Base-by-base conservation (phyloP, 2,329 filamentous ascomycete genomes). In the Trichothecium roseum region DNA sequence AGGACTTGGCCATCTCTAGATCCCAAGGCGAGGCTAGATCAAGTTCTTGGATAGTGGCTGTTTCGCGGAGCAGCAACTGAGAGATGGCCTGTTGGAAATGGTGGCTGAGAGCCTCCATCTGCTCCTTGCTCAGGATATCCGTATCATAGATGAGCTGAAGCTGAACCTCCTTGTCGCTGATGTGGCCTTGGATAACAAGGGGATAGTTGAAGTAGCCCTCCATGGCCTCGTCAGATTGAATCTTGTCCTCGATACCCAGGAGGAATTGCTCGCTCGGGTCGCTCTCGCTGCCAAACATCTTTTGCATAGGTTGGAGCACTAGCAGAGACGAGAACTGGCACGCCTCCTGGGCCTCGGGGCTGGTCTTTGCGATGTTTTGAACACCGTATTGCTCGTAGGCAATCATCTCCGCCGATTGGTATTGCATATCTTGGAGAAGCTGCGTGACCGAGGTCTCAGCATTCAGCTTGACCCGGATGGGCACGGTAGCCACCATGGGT, bases 141-240 rank as follows among this genome's bases (percentile, higher is more conserved):
- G 36, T 26, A 18, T 37, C 15, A 15, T 37, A 37, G n/a, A 20
- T 20, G 10, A 37, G 18, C 12, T 22, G 9, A 8, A 37, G 22
- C 4, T 37, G 15, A 10, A 37, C 18, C 4, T 33, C 10, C 12
- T 16, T 17, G 22, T 32, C 30, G 17, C 17, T 18, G 3, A 37
- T 13, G 4, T 18, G 20, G 17, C 30, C 24, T 12, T 33, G 17
- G 8, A 26, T 28, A 6, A 37, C 36, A 4, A 37, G 22, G n/a
- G 36, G 36, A 8, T 33, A 33, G 22, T 8, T 37, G 18, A 37
- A 37, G 30, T 37, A 37, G 8, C 24, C 24, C 4, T 33, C 30
- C 22, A 62, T 48, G 1, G 59, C 62, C 40, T 39, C 15, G 7
- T 34, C 34, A 30, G 54, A 47, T 31, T 67, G 62, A 35, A 65